Evolutionary conservation across 768 basidiomycete species (phyloP), one percentile per base, ranked within the genome.

Genomic region (Rickenella mellea): DNA sequence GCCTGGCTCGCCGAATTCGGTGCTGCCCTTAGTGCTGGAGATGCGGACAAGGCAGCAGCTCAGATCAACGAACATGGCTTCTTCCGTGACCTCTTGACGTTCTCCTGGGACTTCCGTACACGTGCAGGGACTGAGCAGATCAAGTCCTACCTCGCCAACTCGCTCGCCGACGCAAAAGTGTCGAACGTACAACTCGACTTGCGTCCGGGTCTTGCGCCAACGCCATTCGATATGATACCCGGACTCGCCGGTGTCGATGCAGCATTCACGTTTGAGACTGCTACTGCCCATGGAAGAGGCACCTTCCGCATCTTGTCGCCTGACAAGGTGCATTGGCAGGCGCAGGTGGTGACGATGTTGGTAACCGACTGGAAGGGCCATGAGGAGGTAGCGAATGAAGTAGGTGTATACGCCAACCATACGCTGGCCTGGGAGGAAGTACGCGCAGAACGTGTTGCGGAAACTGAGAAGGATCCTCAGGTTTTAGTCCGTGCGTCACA

Each of bases 101-200:
- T 73, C 49, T 62, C 61, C 1, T 72, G 70, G 70, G 58, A 66
- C 47, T 58, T 57, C 25, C 63, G 67, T 20, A 49, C 67, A 2
- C 55, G 70, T 6, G 46, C 53, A 17, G 65, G 65, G 3, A 54
- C 31, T 14, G 54, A 55, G 1, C 60, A 60, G 37, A 66, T 71
- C 15, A 35, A 51, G 1, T 31, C 49, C 0, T 68, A 66, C 41
- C 55, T 71, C 5, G 21, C 40, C 1, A 44, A 51, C 15, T 48
- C 47, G 1, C 53, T 62, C 8, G 9, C 48, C 6, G 9, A 26
- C 6, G 55, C 57, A 3, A 40, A 50, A 3, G 45, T 69, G 8
- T 45, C 55, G 6, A 44, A 55, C 25, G 29, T 66, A 32, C 40
- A 47, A 37, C 48, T 70, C 32, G 57, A 58, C 36, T 42, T 51